These are phyloP conservation scores for Crinitomyces ghanaensis DNA, from an alignment of 805 yeast genomes.

Conservation along the genomic window DNA sequence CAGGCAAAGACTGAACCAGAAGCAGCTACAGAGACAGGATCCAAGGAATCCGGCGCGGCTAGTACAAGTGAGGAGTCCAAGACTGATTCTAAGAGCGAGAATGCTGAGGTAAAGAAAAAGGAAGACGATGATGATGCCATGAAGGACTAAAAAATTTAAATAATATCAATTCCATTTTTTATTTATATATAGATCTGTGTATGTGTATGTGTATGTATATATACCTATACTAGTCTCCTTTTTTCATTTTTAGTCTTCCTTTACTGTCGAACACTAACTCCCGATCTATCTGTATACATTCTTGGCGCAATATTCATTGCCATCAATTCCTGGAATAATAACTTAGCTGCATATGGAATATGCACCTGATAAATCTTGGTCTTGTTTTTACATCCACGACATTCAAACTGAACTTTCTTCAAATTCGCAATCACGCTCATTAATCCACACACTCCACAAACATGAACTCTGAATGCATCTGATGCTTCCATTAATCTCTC, in stretches of 20 bases:
- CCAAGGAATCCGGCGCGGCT: not conserved
- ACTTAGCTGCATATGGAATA: constrained; percentile 96
- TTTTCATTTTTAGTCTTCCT: too few species aligned
- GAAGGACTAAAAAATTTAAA: too few species aligned
- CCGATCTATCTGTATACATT: constrained; percentile 85
- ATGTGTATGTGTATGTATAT: too few species aligned
- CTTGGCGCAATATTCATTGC: constrained; percentile 99
- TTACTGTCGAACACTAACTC: constrained; percentile 29
- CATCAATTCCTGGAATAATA: constrained; percentile 97
- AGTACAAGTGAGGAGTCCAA: too few species aligned
- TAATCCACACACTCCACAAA: constrained; percentile 97
- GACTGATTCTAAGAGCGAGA: not conserved
- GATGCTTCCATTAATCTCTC: constrained; percentile 99
- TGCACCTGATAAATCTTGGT: constrained; percentile 96
- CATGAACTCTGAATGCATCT: constrained; percentile 96
- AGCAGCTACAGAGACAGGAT: constrained; percentile 1
- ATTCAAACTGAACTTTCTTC: constrained; percentile 95
- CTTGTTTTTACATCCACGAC: constrained; percentile 97
- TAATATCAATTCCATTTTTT: too few species aligned
- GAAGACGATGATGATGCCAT: too few species aligned
- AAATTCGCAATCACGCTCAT: constrained; percentile 96
- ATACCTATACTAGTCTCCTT: too few species aligned
- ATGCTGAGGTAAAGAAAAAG: constrained; percentile 1
- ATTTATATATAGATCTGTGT: too few species aligned
- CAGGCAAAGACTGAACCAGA: constrained; percentile 1